Evolutionary conservation across 73 alveolate genomes (phyloP).

Genomic region (Paramecium tetraurelia): DNA sequence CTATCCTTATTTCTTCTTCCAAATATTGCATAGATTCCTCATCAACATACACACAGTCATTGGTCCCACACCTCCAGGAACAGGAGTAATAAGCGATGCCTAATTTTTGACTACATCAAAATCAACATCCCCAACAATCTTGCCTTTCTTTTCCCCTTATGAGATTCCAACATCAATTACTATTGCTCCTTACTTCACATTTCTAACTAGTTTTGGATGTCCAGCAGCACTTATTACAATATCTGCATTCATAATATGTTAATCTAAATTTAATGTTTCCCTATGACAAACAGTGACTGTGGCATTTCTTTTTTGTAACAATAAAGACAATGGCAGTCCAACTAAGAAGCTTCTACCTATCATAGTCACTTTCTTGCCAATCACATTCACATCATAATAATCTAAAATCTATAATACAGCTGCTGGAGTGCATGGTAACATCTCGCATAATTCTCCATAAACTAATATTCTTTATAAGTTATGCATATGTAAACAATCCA

Average conservation of each 20-base stretch:
- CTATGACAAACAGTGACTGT: slow-evolving; percentile 59
- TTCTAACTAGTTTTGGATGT: slow-evolving; percentile 63
- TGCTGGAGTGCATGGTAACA: slow-evolving; percentile 64
- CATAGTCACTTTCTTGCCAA: slow-evolving; percentile 63
- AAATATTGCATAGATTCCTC: slow-evolving; percentile 1
- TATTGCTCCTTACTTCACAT: slow-evolving; percentile 71
- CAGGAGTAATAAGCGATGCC: slow-evolving; percentile 76
- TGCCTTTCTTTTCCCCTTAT: slow-evolving; percentile 35
- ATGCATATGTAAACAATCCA: slow-evolving; percentile 63
- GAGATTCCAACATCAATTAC: slow-evolving; percentile 84
- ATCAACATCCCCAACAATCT: slow-evolving; percentile 59
- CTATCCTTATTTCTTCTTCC: not conserved
- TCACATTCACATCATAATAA: slow-evolving; percentile 25
- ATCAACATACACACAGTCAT: slow-evolving; percentile 84
- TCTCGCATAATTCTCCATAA: slow-evolving; percentile 26
- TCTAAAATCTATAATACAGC: slow-evolving; percentile 46
- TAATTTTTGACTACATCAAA: slow-evolving; percentile 42
- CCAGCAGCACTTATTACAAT: slow-evolving; percentile 82
- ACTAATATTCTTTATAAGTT: not conserved
- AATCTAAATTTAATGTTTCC: not conserved
- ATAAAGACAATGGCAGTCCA: slow-evolving; percentile 77
- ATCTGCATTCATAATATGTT: slow-evolving; percentile 74
- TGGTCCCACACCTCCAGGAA: slow-evolving; percentile 91
- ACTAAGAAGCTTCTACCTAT: slow-evolving; percentile 70
- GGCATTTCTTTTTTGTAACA: slow-evolving; percentile 58